Conservation (phyloP, 1,139 yeast genomes). For the Magnusiomyces fungicola region DNA sequence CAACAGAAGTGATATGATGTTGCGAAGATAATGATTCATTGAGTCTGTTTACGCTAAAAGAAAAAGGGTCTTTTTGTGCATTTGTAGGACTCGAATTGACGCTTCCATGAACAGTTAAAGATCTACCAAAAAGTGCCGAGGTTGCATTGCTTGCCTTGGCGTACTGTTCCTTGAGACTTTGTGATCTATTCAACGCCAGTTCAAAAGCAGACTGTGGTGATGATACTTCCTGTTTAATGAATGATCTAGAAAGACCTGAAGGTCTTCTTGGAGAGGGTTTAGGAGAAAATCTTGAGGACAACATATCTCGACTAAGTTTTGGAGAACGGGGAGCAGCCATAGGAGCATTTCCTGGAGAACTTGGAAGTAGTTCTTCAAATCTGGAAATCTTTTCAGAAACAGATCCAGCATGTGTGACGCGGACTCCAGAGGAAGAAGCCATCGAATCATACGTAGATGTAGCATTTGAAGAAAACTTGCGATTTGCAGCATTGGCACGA, state of each 20-base stretch:
- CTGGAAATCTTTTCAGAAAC: slow-evolving; percentile 7
- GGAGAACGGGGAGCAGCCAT: background rate
- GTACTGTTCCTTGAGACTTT: slow-evolving; percentile 3
- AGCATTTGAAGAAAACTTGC: background rate
- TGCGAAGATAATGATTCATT: too few species aligned
- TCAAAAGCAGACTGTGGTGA: background rate
- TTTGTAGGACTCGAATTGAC: background rate
- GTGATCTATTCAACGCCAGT: slow-evolving; percentile 2
- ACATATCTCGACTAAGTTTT: background rate
- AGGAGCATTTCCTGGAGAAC: background rate
- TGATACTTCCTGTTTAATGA: background rate
- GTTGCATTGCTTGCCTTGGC: slow-evolving; percentile 2
- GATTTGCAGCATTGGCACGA: background rate
- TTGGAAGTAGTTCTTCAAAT: slow-evolving; percentile 4
- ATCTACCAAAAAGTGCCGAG: background rate
- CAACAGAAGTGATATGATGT: background rate
- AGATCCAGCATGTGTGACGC: slow-evolving; percentile 1
- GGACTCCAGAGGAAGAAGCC: slow-evolving; percentile 4
- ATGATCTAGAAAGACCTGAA: background rate
- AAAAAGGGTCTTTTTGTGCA: background rate
- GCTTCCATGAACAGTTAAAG: background rate
- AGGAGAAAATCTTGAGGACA: background rate
- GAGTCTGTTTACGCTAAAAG: background rate
- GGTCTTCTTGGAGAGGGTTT: background rate
- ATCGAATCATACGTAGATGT: slow-evolving; percentile 2